Percentiles rank a stretch among this genome's conserved stretches.
Evolutionary conservation across 2,329 filamentous ascomycete species (phyloP).

Genomic region (Phaeosphaeriaceae sp.): DNA sequence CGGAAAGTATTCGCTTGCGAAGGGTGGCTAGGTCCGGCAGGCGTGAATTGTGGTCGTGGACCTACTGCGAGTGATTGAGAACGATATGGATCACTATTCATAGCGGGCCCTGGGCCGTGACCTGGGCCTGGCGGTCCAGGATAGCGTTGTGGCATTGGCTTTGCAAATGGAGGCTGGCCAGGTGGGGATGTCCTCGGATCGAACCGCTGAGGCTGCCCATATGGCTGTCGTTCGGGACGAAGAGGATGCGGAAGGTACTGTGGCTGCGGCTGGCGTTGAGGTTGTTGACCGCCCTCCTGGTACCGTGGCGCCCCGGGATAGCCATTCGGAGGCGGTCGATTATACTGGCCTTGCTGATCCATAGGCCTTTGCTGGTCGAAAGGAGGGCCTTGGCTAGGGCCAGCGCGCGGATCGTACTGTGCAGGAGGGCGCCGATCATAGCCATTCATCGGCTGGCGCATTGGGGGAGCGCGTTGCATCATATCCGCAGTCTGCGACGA

Average conservation of each 20-base stretch:
- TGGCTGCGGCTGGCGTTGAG: slow-evolving; percentile 55
- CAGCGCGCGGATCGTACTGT: slow-evolving; percentile 36
- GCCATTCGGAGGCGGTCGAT: slow-evolving; percentile 48
- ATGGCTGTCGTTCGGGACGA: slow-evolving; percentile 72
- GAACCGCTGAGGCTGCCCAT: slow-evolving; percentile 75
- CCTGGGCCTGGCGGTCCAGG: slow-evolving; percentile 62
- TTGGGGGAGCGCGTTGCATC: slow-evolving; percentile 72
- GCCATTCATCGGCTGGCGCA: slow-evolving; percentile 58
- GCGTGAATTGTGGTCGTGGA: slow-evolving; percentile 76
- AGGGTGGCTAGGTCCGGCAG: slow-evolving; percentile 48
- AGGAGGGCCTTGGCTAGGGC: slow-evolving; percentile 19
- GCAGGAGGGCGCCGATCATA: slow-evolving; percentile 47
- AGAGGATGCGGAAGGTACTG: slow-evolving; percentile 68
- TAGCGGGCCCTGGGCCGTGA: slow-evolving; percentile 61
- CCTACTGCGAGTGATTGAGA: slow-evolving; percentile 90
- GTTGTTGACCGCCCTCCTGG: slow-evolving; percentile 44
- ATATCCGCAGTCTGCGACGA: slow-evolving; percentile 54
- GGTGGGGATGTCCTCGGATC: slow-evolving; percentile 64
- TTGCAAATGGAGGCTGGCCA: slow-evolving; percentile 59
- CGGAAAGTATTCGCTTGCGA: slow-evolving; percentile 79
- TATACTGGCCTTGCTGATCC: slow-evolving; percentile 34
- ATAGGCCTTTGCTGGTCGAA: slow-evolving; percentile 37
- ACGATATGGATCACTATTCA: slow-evolving; percentile 86
- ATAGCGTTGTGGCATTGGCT: slow-evolving; percentile 65
- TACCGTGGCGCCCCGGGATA: slow-evolving; percentile 47